phyloP scores from a whole-genome alignment of 2,329 filamentous ascomycete species.

The Aspergillus fijiensis region DNA sequence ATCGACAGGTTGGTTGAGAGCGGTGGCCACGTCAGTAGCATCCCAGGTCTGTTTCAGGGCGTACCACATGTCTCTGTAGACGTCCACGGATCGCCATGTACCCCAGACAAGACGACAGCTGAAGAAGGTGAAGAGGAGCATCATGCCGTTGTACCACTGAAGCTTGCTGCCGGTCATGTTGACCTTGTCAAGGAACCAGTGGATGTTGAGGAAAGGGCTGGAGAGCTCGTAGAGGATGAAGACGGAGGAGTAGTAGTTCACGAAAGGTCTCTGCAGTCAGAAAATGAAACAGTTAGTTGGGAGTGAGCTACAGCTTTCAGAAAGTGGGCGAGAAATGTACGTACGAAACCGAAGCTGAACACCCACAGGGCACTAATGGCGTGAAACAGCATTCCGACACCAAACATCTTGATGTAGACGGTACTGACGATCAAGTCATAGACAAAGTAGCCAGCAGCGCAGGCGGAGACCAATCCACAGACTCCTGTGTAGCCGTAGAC shows the following conservation, averaged over 20 bases:
- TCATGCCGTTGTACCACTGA: constrained; percentile 64
- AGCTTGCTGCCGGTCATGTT: constrained; percentile 61
- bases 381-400: constrained; percentile 61
- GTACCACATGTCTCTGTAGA: constrained; percentile 60
- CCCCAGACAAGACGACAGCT: constrained; percentile 63
- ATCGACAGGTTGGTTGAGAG: constrained; percentile 27
- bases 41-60: constrained; percentile 48
- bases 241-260: constrained; percentile 63
- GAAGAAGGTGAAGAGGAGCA: constrained; percentile 61
- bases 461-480: constrained; percentile 58
- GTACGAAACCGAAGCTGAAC: constrained; percentile 63
- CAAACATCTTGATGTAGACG: constrained; percentile 58
- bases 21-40: constrained; percentile 28
- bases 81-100: constrained; percentile 57
- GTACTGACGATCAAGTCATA: constrained; percentile 62
- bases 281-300: neutral
- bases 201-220: constrained; percentile 65
- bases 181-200: constrained; percentile 70
- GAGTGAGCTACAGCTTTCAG: neutral
- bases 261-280: constrained; percentile 57
- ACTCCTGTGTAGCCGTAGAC: constrained; percentile 63
- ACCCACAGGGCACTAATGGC: constrained; percentile 61
- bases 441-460: constrained; percentile 64
- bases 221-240: constrained; percentile 70
- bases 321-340: constrained; percentile 31